Conservation (phyloP, 139 green algal genomes). For the Gonium pectorale region DNA sequence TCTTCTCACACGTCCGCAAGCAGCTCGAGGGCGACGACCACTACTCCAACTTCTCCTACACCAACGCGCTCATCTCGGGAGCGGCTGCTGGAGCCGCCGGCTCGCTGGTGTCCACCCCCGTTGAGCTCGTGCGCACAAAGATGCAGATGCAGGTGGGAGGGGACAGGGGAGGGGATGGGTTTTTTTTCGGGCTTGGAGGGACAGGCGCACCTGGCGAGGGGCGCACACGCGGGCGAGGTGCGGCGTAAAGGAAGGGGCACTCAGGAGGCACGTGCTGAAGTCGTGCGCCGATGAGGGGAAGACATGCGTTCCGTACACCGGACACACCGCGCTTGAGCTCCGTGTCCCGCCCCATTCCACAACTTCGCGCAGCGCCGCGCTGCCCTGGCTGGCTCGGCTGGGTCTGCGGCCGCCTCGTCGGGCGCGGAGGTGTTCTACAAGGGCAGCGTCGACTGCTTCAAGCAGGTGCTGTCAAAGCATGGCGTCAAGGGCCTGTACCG, state of each 20-base stretch:
- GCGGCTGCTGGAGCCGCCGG: conserved; percentile 51
- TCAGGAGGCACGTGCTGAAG: too few relatives aligned
- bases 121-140: conserved; percentile 61
- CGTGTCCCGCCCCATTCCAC: too few relatives aligned
- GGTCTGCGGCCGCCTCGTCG: not conserved
- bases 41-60: conserved; percentile 28
- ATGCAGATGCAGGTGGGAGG: conserved; percentile 62
- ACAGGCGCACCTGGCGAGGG: too few relatives aligned
- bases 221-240: too few relatives aligned
- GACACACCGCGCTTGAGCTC: too few relatives aligned
- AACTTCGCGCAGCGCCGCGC: conserved; percentile 9
- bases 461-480: conserved; percentile 53
- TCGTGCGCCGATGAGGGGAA: too few relatives aligned
- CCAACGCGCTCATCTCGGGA: conserved; percentile 51
- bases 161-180: too few relatives aligned
- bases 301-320: too few relatives aligned
- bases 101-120: conserved; percentile 47
- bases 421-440: conserved; percentile 54
- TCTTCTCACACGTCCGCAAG: conserved; percentile 43
- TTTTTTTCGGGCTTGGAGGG: too few relatives aligned
- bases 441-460: conserved; percentile 60
- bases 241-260: too few relatives aligned
- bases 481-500: conserved; percentile 59
- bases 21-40: conserved; percentile 37
- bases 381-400: not conserved